phyloP scores from a whole-genome alignment of 768 basidiomycete species.

The Austroboletus eburneus region DNA sequence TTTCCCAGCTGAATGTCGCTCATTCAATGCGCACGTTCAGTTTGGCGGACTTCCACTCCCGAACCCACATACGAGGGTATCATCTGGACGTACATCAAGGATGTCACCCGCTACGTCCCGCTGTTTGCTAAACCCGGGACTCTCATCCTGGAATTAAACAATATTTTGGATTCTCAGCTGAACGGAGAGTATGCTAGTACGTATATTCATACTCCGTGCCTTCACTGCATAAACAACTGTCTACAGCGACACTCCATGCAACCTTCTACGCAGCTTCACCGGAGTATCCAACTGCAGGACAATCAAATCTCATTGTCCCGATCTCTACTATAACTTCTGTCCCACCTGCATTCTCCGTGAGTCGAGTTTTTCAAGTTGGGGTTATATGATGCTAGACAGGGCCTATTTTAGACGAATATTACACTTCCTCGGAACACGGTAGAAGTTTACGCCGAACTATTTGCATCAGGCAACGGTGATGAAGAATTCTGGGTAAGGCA shows the following conservation, averaged over 20 bases:
- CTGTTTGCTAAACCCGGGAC: conserved; percentile 65
- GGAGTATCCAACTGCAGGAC: conserved; percentile 51
- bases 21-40: conserved; percentile 31
- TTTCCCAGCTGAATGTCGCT: not conserved
- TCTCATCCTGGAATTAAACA: conserved; percentile 73
- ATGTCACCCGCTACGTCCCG: conserved; percentile 68
- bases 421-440: conserved; percentile 69
- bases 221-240: not conserved
- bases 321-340: conserved; percentile 70
- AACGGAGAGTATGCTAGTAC: conserved; percentile 71
- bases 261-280: conserved; percentile 66
- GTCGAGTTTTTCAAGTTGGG: conserved; percentile 4
- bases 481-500: conserved; percentile 75
- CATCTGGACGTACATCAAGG: conserved; percentile 75
- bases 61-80: conserved; percentile 70
- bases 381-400: not conserved
- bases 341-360: conserved; percentile 68
- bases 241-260: conserved; percentile 58
- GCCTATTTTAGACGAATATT: conserved; percentile 49
- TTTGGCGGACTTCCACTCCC: conserved; percentile 79
- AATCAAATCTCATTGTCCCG: conserved; percentile 64
- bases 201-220: conserved; percentile 2
- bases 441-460: conserved; percentile 63
- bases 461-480: conserved; percentile 60
- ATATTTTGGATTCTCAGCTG: conserved; percentile 52